These are phyloP conservation scores for Starmerella riodocensis DNA, from an alignment of 805 yeast genomes.

Conservation along the genomic window DNA sequence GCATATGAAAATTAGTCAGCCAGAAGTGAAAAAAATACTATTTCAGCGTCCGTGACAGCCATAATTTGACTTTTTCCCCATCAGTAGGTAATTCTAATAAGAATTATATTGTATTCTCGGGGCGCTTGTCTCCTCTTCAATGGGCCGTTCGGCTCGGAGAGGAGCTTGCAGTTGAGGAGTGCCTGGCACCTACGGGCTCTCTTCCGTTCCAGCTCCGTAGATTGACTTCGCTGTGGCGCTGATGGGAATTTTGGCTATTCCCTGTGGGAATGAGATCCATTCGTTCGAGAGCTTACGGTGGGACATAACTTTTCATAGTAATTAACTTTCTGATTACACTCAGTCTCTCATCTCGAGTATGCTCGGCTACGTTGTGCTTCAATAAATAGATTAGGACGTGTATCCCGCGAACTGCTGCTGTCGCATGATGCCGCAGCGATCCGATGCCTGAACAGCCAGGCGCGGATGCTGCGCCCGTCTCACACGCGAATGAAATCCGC, in stretches of 20 bases:
- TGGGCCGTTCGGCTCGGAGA: slow-evolving; percentile 16
- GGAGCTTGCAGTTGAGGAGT: slow-evolving; percentile 22
- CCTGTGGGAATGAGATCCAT: slow-evolving; percentile 11
- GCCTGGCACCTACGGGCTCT: slow-evolving; percentile 25
- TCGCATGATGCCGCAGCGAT: no score
- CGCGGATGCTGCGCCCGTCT: not conserved
- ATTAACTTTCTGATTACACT: no score
- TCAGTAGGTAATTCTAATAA: slow-evolving; percentile 25
- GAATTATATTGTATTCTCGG: slow-evolving; percentile 24
- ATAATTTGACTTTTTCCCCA: slow-evolving; percentile 15
- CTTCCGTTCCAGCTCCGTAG: slow-evolving; percentile 32
- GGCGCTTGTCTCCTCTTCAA: slow-evolving; percentile 17
- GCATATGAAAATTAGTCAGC: not conserved
- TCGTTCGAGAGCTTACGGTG: slow-evolving; percentile 25
- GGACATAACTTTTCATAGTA: slow-evolving; percentile 20
- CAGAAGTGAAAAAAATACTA: no score
- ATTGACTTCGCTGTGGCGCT: slow-evolving; percentile 23
- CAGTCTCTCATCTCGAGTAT: no score
- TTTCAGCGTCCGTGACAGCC: no score
- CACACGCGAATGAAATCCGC: slow-evolving; percentile 20
- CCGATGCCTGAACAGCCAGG: no score
- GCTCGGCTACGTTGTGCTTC: no score
- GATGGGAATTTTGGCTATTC: slow-evolving; percentile 5
- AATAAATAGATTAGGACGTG: no score
- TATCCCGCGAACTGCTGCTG: no score